Base-by-base conservation (phyloP, 345 rosid species). In the Streptanthus diversifolius region DNA sequence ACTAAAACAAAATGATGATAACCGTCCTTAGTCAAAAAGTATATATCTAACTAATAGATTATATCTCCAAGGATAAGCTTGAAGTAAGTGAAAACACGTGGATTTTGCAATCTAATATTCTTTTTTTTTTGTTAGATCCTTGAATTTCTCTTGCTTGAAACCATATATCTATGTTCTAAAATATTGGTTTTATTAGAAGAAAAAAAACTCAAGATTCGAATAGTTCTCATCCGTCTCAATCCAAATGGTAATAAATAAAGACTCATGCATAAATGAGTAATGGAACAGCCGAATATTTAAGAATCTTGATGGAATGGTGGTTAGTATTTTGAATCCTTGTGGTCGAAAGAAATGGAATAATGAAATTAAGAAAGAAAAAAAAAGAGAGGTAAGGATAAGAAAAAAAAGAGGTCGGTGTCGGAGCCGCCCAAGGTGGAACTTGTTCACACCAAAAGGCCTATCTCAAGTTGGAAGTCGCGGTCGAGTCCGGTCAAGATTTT, bases 401-500 rank as follows among this genome's bases (percentile, higher is more conserved):
- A 54, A 43, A 40, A 19, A 19, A 17, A 35, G 25, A 63, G 36
- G 65, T 76, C 44, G 71, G 53, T 70, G 75, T 76, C 80, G 80
- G 80, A 76, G 80, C 80, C 75, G 80, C 75, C 59, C 60, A 54
- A 76, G 70, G 60, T 44, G 70, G 71, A 55, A 70, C 13, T 70
- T 44, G 75, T 76, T 76, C 80, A 76, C 80, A 76, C 80, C 53
- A 25, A 4, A 41, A 55, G 24, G 15, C 27, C 21, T 52, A 13
- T 35, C 52, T 41, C 51, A 70, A 76, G 54, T 63, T 76, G 70
- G 70, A 63, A 76, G 79, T 76, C 79, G 8, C 60, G 75, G 79
- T 76, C 79, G 79, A 76, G 79, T 76, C 79, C 15, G 45, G 71
- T 76, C 75, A 70, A 76, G 75, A 69, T 70, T 75, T 76, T 19